Conservation (phyloP, 345 rosid species). For the Gynandropsis gynandra region DNA sequence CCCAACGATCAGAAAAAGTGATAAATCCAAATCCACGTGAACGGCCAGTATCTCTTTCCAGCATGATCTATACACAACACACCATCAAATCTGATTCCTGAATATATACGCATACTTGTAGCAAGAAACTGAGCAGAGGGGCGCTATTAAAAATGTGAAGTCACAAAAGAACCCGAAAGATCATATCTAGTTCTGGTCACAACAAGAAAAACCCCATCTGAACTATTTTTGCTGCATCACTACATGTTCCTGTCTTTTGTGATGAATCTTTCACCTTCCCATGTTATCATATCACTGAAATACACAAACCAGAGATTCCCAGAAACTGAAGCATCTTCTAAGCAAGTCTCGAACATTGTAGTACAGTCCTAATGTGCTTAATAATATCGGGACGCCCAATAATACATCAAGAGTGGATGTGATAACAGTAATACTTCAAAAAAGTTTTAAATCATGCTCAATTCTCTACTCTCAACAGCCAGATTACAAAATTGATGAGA, state of each 20-base stretch:
- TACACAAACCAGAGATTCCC: slow-evolving; percentile 19
- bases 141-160: slow-evolving; percentile 15
- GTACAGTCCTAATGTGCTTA: too few relatives aligned
- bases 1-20: slow-evolving; percentile 82
- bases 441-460: too few relatives aligned
- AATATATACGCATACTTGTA: slow-evolving; percentile 19
- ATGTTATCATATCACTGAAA: slow-evolving; percentile 14
- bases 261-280: slow-evolving; percentile 14
- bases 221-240: slow-evolving; percentile 18
- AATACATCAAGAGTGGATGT: too few relatives aligned
- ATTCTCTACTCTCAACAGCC: slow-evolving; percentile 10
- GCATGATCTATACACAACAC: slow-evolving; percentile 65
- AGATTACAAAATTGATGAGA: slow-evolving; percentile 16
- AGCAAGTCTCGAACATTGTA: slow-evolving; percentile 23
- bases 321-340: slow-evolving; percentile 23
- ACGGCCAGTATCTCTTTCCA: slow-evolving; percentile 94
- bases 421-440: too few relatives aligned
- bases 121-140: slow-evolving; percentile 22
- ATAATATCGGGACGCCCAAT: too few relatives aligned
- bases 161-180: slow-evolving; percentile 16
- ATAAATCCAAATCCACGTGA: slow-evolving; percentile 97
- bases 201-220: slow-evolving; percentile 20
- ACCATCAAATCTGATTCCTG: slow-evolving; percentile 31
- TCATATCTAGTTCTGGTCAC: slow-evolving; percentile 20
- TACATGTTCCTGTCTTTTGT: slow-evolving; percentile 17